These are phyloP conservation scores for Diaporthe velutina DNA, from an alignment of 2,329 filamentous ascomycete genomes.

Conservation along the genomic window DNA sequence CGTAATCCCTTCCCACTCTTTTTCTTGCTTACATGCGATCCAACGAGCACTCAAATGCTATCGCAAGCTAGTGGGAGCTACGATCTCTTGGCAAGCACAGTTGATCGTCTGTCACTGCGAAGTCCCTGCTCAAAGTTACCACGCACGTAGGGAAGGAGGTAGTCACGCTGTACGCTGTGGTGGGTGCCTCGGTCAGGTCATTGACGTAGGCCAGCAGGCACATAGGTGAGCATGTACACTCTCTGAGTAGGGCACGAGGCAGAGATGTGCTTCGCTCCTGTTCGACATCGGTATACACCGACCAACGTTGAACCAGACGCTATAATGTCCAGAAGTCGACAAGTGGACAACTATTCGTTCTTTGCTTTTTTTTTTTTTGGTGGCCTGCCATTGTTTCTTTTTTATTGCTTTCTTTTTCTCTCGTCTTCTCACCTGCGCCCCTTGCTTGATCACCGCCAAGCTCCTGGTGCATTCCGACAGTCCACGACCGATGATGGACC, in stretches of 20 bases:
- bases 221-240: neutral
- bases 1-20: neutral
- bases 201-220: neutral
- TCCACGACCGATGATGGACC: neutral
- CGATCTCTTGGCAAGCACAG: neutral
- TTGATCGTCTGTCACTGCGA: neutral
- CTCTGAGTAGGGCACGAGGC: neutral
- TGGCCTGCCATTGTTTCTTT: neutral
- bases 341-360: neutral
- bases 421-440: neutral
- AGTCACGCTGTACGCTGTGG: neutral
- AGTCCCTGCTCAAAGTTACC: neutral
- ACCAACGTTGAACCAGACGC: neutral
- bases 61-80: neutral
- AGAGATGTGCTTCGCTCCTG: neutral
- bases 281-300: neutral
- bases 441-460: constrained; percentile 23
- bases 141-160: neutral
- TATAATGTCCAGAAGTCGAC: neutral
- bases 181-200: neutral
- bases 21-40: neutral
- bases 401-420: neutral
- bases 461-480: neutral
- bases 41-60: neutral
- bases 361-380: neutral